Percentiles rank a stretch among this genome's conserved stretches.
Conservation (phyloP, 129 eudicot genomes). For the Flaveria ramosissima region DNA sequence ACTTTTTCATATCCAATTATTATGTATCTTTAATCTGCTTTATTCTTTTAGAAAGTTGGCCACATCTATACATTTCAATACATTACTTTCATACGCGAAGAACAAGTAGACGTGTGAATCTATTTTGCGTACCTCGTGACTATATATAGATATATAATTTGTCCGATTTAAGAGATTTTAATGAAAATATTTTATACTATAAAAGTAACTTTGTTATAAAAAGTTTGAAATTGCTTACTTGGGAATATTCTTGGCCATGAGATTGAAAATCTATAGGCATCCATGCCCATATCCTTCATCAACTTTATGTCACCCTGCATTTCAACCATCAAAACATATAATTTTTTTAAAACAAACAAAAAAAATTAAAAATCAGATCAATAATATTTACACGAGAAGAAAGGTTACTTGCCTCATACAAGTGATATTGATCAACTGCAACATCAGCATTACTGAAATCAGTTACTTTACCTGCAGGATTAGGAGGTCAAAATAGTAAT, state of each 20-base stretch:
- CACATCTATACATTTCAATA: too few relatives aligned
- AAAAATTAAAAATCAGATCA: not conserved
- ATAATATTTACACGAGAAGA: not conserved
- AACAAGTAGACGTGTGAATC: not conserved
- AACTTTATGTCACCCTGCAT: slow-evolving; percentile 75
- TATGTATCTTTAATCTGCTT: too few relatives aligned
- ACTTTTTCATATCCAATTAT: too few relatives aligned
- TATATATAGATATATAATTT: too few relatives aligned
- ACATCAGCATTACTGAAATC: slow-evolving; percentile 96
- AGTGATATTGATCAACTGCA: slow-evolving; percentile 86
- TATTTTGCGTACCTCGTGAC: too few relatives aligned
- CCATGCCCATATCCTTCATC: slow-evolving; percentile 94
- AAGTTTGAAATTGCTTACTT: slow-evolving; percentile 43
- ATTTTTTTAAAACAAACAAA: not conserved
- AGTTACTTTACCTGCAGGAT: slow-evolving; percentile 63
- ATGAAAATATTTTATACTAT: not conserved
- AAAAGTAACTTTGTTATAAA: not conserved
- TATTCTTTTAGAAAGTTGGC: too few relatives aligned
- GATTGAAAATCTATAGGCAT: slow-evolving; percentile 92
- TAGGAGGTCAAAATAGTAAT: not conserved
- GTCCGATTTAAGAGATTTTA: not conserved
- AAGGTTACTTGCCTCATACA: slow-evolving; percentile 46
- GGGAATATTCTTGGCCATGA: slow-evolving; percentile 95
- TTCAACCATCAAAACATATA: not conserved
- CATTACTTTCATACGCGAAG: not conserved